A percentile compares a stretch with the other conserved stretches of the same genome.
Evolutionary conservation across 23 red algal species (phyloP).

Genomic region (Pyropia haitanensis): DNA sequence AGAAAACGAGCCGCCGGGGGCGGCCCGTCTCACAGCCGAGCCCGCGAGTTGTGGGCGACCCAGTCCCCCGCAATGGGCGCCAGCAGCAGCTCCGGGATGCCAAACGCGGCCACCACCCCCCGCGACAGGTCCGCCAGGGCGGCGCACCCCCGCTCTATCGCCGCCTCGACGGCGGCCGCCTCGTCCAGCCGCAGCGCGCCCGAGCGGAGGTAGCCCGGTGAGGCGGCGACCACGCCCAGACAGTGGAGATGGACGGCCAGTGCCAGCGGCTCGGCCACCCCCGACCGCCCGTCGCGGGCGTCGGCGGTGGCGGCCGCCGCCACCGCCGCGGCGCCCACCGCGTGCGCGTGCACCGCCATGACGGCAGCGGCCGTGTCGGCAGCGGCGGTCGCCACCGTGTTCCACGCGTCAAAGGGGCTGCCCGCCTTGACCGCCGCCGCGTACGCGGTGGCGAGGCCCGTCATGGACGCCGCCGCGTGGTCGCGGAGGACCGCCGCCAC

Average conservation of each 20-base stretch:
- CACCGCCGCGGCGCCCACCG: no score
- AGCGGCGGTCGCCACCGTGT: conserved; percentile 3
- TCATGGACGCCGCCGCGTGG: conserved; percentile 23
- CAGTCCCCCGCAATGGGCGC: conserved; percentile 67
- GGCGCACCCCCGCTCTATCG: conserved; percentile 15
- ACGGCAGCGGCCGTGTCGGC: no score
- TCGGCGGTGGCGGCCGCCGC: no score
- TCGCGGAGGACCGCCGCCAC: conserved; percentile 13
- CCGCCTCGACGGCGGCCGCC: conserved; percentile 1
- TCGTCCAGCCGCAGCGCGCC: conserved; percentile 15
- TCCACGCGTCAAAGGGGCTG: conserved; percentile 46
- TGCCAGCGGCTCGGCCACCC: no score
- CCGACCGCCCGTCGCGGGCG: no score
- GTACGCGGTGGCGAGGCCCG: conserved; percentile 1
- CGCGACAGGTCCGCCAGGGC: conserved; percentile 20
- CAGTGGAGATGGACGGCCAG: no score
- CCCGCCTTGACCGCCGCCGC: background rate
- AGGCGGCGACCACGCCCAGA: no score
- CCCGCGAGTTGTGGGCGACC: conserved; percentile 49
- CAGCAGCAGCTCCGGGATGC: conserved; percentile 47
- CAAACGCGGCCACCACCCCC: conserved; percentile 42
- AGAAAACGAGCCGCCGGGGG: no score
- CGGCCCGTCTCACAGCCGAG: conserved; percentile 3
- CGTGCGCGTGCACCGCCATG: no score
- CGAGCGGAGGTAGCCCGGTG: conserved; percentile 8